phyloP scores from a whole-genome alignment of 2,329 filamentous ascomycete genomes.

The Aciculosporium take region DNA sequence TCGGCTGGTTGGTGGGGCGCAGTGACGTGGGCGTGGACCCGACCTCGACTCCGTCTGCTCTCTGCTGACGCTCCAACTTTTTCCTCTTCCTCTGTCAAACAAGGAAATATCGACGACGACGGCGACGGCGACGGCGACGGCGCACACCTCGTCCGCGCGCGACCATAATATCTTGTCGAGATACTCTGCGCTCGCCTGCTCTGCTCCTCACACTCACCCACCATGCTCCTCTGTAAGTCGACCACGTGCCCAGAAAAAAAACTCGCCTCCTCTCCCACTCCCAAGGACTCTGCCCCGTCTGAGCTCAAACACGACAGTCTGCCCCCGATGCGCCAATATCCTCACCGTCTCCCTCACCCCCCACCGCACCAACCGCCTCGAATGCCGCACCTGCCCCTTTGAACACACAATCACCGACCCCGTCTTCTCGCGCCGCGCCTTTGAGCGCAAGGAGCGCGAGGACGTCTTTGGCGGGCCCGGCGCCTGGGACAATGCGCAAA shows the following conservation, averaged over 20 bases:
- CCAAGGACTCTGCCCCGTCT: too few species aligned
- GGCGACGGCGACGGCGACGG: too few species aligned
- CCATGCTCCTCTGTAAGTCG: conserved; percentile 52
- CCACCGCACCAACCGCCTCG: conserved; percentile 62
- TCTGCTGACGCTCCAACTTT: too few species aligned
- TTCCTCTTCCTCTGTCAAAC: too few species aligned
- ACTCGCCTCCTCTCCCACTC: not conserved
- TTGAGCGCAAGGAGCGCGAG: conserved; percentile 76
- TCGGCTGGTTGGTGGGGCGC: too few species aligned
- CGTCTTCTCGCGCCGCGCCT: conserved; percentile 70
- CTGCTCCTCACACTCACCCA: conserved; percentile 9
- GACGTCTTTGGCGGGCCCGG: conserved; percentile 80
- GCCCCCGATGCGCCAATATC: conserved; percentile 71
- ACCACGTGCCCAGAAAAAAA: conserved; percentile 4
- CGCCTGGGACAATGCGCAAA: conserved; percentile 84
- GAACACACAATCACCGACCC: conserved; percentile 67
- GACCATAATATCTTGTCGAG: too few species aligned
- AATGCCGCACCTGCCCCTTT: conserved; percentile 92
- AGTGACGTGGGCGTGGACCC: too few species aligned
- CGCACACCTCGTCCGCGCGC: too few species aligned
- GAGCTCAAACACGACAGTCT: conserved; percentile 48
- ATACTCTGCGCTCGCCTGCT: too few species aligned
- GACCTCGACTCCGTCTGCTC: too few species aligned
- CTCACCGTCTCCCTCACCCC: conserved; percentile 54
- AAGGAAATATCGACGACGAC: too few species aligned